Percentiles rank a stretch among this genome's conserved stretches.
Evolutionary conservation across 2,329 filamentous ascomycete genomes (phyloP).

Genomic region (Fusarium papillatum): DNA sequence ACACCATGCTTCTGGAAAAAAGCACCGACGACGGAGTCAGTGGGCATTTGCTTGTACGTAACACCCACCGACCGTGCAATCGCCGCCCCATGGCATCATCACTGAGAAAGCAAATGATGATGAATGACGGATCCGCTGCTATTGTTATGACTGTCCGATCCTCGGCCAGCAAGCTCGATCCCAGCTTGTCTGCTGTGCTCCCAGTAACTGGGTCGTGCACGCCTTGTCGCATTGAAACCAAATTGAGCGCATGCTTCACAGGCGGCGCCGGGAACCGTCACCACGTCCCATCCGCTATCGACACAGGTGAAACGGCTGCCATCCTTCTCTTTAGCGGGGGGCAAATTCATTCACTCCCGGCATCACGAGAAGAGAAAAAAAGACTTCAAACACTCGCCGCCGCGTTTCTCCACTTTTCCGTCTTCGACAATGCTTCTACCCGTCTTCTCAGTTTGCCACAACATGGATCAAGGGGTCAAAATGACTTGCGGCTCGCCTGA

Average conservation of each 20-base stretch:
- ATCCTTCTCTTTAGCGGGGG: conserved; percentile 18
- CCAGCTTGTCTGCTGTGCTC: conserved; percentile 2
- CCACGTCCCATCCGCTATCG: conserved; percentile 23
- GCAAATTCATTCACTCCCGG: background rate
- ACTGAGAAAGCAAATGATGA: background rate
- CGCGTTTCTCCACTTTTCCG: conserved; percentile 24
- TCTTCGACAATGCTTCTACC: conserved; percentile 40
- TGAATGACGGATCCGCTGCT: conserved; percentile 6
- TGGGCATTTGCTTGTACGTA: conserved; percentile 32
- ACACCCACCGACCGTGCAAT: conserved; percentile 23
- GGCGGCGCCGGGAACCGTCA: conserved; percentile 14
- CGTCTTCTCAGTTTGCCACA: conserved; percentile 37
- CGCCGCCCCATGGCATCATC: conserved; percentile 20
- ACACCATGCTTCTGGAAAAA: background rate
- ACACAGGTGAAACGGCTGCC: conserved; percentile 33
- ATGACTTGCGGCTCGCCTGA: conserved; percentile 29
- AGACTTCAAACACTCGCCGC: background rate
- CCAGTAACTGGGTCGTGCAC: conserved; percentile 26
- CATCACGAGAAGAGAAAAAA: conserved; percentile 21
- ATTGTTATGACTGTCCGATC: conserved; percentile 12
- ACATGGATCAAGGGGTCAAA: conserved; percentile 24
- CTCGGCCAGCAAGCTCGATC: conserved; percentile 24
- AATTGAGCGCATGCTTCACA: conserved; percentile 8
- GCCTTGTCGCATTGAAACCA: conserved; percentile 31
- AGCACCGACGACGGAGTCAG: conserved; percentile 22